A percentile compares a stretch with the other conserved stretches of the same genome.
Conservation (phyloP, 768 basidiomycete species). For the Boletus rubroflammeus region DNA sequence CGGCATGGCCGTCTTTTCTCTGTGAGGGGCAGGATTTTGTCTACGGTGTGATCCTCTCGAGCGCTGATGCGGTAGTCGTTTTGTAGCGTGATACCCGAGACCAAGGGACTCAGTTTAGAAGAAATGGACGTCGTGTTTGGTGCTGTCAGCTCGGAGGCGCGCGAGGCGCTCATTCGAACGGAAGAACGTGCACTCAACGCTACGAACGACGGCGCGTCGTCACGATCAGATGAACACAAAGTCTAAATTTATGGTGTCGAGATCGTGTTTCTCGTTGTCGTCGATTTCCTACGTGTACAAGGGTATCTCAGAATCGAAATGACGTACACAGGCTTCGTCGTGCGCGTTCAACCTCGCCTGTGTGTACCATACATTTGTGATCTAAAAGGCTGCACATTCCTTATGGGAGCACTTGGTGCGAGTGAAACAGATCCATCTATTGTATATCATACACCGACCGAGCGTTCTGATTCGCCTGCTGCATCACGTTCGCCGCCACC, state of each 20-base stretch:
- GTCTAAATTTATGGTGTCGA: not conserved
- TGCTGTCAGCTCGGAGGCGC: constrained; percentile 49
- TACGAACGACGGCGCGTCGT: not conserved
- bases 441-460: constrained; percentile 50
- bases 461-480: constrained; percentile 62
- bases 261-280: not conserved
- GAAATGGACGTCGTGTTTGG: constrained; percentile 62
- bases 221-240: constrained; percentile 3
- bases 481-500: constrained; percentile 57
- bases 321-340: no score
- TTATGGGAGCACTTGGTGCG: no score
- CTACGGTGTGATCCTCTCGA: not conserved
- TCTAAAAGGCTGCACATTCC: no score
- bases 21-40: constrained; percentile 37
- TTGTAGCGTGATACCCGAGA: constrained; percentile 54
- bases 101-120: constrained; percentile 53
- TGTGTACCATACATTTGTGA: no score
- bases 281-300: not conserved
- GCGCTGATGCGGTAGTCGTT: not conserved
- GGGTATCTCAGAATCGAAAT: no score
- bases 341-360: not conserved
- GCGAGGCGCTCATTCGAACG: constrained; percentile 49
- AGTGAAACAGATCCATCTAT: not conserved
- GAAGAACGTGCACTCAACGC: constrained; percentile 34
- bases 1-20: constrained; percentile 64